Evolutionary conservation across 139 green algal genomes (phyloP).

Genomic region (Volvox reticuliferus): DNA sequence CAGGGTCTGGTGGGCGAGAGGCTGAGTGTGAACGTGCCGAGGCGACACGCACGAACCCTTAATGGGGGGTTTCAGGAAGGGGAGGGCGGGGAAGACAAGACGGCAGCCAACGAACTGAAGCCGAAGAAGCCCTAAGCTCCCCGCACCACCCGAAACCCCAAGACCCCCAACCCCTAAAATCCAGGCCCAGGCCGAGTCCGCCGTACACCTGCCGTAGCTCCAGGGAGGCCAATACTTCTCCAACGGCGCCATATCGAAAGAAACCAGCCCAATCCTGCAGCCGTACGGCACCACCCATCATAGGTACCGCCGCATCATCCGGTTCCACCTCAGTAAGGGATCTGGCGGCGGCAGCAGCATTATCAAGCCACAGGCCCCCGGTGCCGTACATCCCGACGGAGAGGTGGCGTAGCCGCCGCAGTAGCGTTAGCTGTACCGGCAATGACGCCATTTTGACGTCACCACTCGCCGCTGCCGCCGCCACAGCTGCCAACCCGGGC

Average conservation of each 20-base stretch:
- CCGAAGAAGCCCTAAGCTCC: no score
- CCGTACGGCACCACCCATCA: background rate
- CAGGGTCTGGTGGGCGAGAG: no score
- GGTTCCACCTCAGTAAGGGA: background rate
- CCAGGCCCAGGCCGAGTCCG: background rate
- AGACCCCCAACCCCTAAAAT: background rate
- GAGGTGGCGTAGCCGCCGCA: background rate
- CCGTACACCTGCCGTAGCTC: background rate
- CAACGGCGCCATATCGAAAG: background rate
- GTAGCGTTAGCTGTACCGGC: background rate
- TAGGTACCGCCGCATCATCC: background rate
- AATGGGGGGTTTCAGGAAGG: no score
- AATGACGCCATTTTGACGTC: background rate
- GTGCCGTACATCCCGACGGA: background rate
- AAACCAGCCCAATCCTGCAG: background rate
- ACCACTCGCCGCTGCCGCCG: constrained; percentile 4
- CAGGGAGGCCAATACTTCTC: background rate
- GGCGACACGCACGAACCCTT: no score
- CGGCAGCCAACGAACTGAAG: no score
- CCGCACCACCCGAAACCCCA: background rate
- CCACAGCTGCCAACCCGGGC: background rate
- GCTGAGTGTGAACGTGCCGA: no score
- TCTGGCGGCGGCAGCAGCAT: background rate
- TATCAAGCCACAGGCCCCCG: background rate
- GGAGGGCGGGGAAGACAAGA: no score